Percentiles rank a stretch among this genome's conserved stretches.
Conservation (phyloP, 2,329 filamentous ascomycete genomes). For the Diaporthe citri region DNA sequence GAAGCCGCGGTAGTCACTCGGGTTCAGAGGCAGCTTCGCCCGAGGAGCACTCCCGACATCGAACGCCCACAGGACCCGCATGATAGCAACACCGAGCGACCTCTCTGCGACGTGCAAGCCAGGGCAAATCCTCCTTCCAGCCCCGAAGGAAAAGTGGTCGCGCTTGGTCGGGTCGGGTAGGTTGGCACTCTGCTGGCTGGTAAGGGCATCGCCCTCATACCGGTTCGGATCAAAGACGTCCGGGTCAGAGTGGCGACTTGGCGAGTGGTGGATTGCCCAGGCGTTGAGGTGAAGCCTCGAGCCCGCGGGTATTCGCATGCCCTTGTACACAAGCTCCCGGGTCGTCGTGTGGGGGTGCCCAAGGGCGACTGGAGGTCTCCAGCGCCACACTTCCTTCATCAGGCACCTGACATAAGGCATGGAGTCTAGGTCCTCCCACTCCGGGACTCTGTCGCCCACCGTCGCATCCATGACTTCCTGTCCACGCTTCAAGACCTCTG, state of each 20-base stretch:
- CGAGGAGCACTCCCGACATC: slow-evolving; percentile 36
- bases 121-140: slow-evolving; percentile 68
- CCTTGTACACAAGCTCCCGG: slow-evolving; percentile 58
- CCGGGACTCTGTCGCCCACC: slow-evolving; percentile 56
- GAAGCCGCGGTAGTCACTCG: neutral
- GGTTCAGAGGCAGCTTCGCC: slow-evolving; percentile 4
- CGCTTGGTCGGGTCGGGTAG: slow-evolving; percentile 50
- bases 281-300: slow-evolving; percentile 58
- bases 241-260: slow-evolving; percentile 55
- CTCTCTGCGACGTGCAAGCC: slow-evolving; percentile 67
- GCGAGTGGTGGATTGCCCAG: slow-evolving; percentile 62
- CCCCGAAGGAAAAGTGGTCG: slow-evolving; percentile 68
- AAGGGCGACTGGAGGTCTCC: slow-evolving; percentile 56
- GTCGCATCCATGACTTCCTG: slow-evolving; percentile 56
- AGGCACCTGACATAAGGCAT: slow-evolving; percentile 58
- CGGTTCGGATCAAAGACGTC: slow-evolving; percentile 57
- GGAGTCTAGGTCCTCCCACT: slow-evolving; percentile 51
- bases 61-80: slow-evolving; percentile 63
- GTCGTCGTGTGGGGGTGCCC: slow-evolving; percentile 57
- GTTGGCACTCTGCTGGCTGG: neutral
- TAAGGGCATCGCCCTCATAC: slow-evolving; percentile 43
- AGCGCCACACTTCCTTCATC: slow-evolving; percentile 58
- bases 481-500: slow-evolving; percentile 55
- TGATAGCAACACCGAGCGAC: slow-evolving; percentile 60
- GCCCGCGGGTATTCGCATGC: slow-evolving; percentile 59